Evolutionary conservation across 208 protist species (phyloP), one percentile per base, ranked within the genome.

Genomic region (Leishmania mexicana): DNA sequence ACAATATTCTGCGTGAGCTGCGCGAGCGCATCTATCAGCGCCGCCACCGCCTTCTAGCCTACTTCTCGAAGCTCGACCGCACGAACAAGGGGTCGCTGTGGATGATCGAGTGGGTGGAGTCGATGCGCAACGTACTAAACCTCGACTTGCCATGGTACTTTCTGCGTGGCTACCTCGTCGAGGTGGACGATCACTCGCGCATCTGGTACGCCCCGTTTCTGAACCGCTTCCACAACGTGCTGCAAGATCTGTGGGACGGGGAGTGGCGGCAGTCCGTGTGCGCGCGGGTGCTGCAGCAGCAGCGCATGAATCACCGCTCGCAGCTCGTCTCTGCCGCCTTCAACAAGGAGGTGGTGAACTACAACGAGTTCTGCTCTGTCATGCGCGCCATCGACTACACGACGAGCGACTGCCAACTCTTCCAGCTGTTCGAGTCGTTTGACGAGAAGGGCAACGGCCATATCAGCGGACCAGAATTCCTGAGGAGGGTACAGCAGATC

Each of bases 21-120:
- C 93, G 95, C 42, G 95, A 97, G 77, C 89, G 90, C 65, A 93
- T 97, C 58, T 97, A 89, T 78, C 87, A 95, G 78, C 86, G 93
- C n/a, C 88, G 92, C 28, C 93, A 97, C 81, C 90, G 92, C 65
- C 87, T 97, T n/a, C 84, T 97, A 78, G 88, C 92, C 13, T 96
- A 95, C 87, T 97, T 96, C 86, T 89, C 88, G 10, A 94, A 95
- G 85, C 90, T 96, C 6, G 95, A 97, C 83, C 93, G 92, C 75
- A 96, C 95, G n/a, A 94, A 95, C 76, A 96, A 96, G 76, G 95
- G 93, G 11, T 96, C 95, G 40, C 77, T 97, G 77, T 97, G 95
- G 95, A 95, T 96, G 81, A 96, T 96, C 79, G 95, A 97, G 86
- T 97, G 95, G 95, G 90, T 92, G 73, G 93, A 97, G 83, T 88